Base-by-base conservation (phyloP, 441 rosid species). In the Raphanus hybrid region DNA sequence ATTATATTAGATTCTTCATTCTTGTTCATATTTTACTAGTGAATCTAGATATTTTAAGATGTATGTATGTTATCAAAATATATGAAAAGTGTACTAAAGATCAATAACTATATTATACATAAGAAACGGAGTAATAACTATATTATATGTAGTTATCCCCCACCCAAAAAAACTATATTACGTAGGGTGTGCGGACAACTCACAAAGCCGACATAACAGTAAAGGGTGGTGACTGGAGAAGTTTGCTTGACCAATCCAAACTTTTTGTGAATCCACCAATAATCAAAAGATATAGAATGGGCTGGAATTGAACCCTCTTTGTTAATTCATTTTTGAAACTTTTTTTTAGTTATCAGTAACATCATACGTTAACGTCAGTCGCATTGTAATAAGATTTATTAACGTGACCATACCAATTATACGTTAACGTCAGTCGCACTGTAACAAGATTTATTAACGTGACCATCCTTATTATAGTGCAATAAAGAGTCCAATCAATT, bases 341-440 rank as follows among this genome's bases (percentile, higher is more conserved):
- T 12, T 63, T 39, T 39, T 63, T 54, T 54, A 34, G 67, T 63
- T 79, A 74, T 27, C 20, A 62, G 78, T 79, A 79, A 79, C 78
- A 79, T 79, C 82, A 79, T 20, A 79, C 71, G 82, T 79, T 74
- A 74, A 79, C 75, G 59, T 79, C 82, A 79, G 26, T 74, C 27
- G 67, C 45, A 64, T 8, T 69, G 67, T 74, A 64, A 64, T 55
- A 69, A 63, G 45, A 79, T 41, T 43, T 79, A 41, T 52, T 39
- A 78, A 67, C 71, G 78, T 78, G 81, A 68, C 70, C 74, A 52
- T 27, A 67, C 18, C 52, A 26, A 54, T 61, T 73, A 35, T 8
- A 64, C 48, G 67, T 64, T 64, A 64, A 64, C 67, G 48, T 63
- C 67, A 64, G 15, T 16, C 48, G 67, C 14, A 64, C 20, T 35